phyloP scores from a whole-genome alignment of 1,139 yeast genomes.

The Diutina siamensis region DNA sequence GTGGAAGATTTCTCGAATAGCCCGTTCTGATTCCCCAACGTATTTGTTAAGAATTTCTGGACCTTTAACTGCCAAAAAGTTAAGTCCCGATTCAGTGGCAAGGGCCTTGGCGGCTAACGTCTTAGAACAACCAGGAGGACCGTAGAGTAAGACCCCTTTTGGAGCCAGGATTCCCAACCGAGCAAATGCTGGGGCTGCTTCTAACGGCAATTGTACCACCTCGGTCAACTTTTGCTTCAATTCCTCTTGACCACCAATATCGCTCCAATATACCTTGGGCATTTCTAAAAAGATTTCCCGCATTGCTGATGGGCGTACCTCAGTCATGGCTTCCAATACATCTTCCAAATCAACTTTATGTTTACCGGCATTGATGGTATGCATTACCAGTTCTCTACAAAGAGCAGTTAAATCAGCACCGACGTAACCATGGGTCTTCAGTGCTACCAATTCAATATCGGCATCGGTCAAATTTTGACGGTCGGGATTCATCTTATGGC shows the following conservation, averaged over 20 bases:
- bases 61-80: slow-evolving; percentile 88
- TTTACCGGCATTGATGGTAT: slow-evolving; percentile 54
- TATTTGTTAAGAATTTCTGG: slow-evolving; percentile 91
- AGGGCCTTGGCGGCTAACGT: slow-evolving; percentile 89
- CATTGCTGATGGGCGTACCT: slow-evolving; percentile 93
- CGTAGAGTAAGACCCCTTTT: slow-evolving; percentile 79
- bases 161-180: slow-evolving; percentile 82
- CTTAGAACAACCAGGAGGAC: slow-evolving; percentile 96
- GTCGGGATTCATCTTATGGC: slow-evolving; percentile 36
- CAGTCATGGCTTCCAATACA: slow-evolving; percentile 55
- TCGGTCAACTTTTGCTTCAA: slow-evolving; percentile 72
- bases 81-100: slow-evolving; percentile 90
- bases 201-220: slow-evolving; percentile 84
- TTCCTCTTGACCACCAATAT: slow-evolving; percentile 89
- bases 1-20: slow-evolving; percentile 78
- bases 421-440: slow-evolving; percentile 59
- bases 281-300: slow-evolving; percentile 86
- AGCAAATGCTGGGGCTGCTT: slow-evolving; percentile 67
- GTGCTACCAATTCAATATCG: slow-evolving; percentile 48
- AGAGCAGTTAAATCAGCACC: slow-evolving; percentile 88
- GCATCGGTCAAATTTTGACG: slow-evolving; percentile 44
- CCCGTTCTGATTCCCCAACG: slow-evolving; percentile 88
- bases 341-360: slow-evolving; percentile 35
- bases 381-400: slow-evolving; percentile 81
- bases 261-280: slow-evolving; percentile 89